phyloP scores from a whole-genome alignment of 192 early-diverging fungal genomes.

The Coemansia sp. region DNA sequence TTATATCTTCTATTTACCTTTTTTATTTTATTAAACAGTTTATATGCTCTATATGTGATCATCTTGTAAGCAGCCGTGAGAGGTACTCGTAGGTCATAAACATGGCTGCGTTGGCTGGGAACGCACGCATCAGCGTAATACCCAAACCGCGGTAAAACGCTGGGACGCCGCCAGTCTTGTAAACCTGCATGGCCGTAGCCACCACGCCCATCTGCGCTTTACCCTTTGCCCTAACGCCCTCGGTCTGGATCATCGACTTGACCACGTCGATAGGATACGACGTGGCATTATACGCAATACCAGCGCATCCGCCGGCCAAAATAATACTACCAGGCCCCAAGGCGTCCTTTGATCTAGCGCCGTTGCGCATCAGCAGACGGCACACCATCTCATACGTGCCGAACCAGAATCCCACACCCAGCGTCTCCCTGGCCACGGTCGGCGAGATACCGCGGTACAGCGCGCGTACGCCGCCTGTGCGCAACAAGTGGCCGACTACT shows the following conservation, averaged over 20 bases:
- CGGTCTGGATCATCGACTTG: conserved; percentile 92
- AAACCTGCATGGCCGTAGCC: conserved; percentile 65
- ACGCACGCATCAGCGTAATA: conserved; percentile 84
- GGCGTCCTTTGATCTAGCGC: conserved; percentile 61
- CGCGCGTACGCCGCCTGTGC: conserved; percentile 54
- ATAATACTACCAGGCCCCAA: conserved; percentile 73
- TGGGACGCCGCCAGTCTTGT: conserved; percentile 68
- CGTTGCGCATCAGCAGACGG: conserved; percentile 45
- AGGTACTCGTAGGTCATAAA: conserved; percentile 92
- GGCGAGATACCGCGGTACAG: conserved; percentile 48
- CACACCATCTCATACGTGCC: conserved; percentile 87
- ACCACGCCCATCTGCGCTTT: not conserved
- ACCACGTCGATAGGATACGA: conserved; percentile 93
- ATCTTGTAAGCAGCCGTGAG: conserved; percentile 17
- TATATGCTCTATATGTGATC: too few species aligned
- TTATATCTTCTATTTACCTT: not conserved
- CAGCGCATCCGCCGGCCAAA: conserved; percentile 84
- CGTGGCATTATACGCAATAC: conserved; percentile 82
- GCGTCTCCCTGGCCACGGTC: conserved; percentile 84
- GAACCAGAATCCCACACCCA: conserved; percentile 96
- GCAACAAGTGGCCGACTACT: conserved; percentile 56
- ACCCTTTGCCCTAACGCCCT: conserved; percentile 46
- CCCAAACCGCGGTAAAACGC: conserved; percentile 94
- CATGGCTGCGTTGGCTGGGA: conserved; percentile 93
- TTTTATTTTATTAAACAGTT: conserved; percentile 8